Percentiles rank a stretch among this genome's conserved stretches.
Conservation (phyloP, 1,139 yeast species). For the Torulaspora pretoriensis region DNA sequence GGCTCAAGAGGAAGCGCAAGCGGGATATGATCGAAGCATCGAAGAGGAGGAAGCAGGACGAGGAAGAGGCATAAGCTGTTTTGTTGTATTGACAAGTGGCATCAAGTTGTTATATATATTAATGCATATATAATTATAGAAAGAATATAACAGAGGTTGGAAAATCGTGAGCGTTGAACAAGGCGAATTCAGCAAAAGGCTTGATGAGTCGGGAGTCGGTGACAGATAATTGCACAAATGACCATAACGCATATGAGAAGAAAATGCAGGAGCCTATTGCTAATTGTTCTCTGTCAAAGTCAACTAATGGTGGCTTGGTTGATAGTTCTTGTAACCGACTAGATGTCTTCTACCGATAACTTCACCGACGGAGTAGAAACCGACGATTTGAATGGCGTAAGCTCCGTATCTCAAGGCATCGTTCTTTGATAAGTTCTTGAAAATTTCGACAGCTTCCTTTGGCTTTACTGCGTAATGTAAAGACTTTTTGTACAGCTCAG, state of each 20-base stretch:
- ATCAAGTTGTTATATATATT: constrained; percentile 12
- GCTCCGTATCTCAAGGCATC: constrained; percentile 66
- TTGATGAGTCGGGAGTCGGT: neutral
- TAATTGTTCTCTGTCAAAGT: neutral
- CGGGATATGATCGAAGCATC: constrained; percentile 77
- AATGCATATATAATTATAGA: constrained; percentile 11
- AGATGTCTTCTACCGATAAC: constrained; percentile 92
- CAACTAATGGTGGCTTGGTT: constrained; percentile 16
- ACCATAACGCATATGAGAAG: constrained; percentile 1
- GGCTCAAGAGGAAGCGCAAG: constrained; percentile 58
- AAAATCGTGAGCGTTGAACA: constrained; percentile 7
- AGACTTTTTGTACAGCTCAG: constrained; percentile 44
- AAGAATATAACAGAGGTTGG: constrained; percentile 17
- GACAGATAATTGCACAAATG: constrained; percentile 1
- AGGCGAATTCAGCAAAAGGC: neutral
- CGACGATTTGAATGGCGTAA: constrained; percentile 77
- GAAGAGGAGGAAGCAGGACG: constrained; percentile 49
- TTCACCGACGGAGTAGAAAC: constrained; percentile 93
- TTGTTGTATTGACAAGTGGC: constrained; percentile 5
- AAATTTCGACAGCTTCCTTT: constrained; percentile 32
- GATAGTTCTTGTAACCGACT: constrained; percentile 58
- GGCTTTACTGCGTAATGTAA: constrained; percentile 47
- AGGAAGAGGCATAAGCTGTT: neutral
- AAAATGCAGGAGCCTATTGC: constrained; percentile 4
- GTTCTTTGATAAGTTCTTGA: constrained; percentile 52